These are phyloP conservation scores for Ophiostoma sp. DNA, from an alignment of 2,329 filamentous ascomycete genomes.

Conservation along the genomic window DNA sequence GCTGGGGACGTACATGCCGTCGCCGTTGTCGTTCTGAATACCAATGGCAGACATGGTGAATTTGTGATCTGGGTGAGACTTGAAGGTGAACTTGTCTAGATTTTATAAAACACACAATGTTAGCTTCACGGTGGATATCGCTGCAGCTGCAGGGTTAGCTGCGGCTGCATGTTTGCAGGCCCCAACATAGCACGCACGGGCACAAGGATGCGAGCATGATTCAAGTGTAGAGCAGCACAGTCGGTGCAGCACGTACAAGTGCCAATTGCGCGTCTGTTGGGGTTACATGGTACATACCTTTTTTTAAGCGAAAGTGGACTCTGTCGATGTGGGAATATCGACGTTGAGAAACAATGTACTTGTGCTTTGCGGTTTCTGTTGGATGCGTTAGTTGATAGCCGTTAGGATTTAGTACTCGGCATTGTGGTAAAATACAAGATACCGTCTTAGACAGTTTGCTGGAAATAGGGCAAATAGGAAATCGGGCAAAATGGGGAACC, in stretches of 20 bases:
- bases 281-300: constrained; percentile 3
- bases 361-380: neutral
- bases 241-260: neutral
- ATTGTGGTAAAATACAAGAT: neutral
- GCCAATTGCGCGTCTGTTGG: constrained; percentile 6
- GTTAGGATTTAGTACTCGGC: neutral
- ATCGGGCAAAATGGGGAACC: neutral
- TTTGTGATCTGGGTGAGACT: neutral
- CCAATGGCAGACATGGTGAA: neutral
- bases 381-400: neutral
- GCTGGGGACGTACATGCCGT: neutral
- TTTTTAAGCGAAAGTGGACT: neutral
- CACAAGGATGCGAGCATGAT: neutral
- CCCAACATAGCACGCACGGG: neutral
- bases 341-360: neutral
- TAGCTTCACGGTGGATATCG: neutral
- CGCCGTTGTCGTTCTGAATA: neutral
- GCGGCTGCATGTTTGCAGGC: neutral
- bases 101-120: neutral
- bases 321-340: neutral
- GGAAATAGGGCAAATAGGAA: neutral
- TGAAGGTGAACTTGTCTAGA: too few species aligned
- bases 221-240: neutral
- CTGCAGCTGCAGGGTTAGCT: constrained; percentile 2
- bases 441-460: neutral